phyloP scores from a whole-genome alignment of 129 eudicot species.

The Solidago caesia region DNA sequence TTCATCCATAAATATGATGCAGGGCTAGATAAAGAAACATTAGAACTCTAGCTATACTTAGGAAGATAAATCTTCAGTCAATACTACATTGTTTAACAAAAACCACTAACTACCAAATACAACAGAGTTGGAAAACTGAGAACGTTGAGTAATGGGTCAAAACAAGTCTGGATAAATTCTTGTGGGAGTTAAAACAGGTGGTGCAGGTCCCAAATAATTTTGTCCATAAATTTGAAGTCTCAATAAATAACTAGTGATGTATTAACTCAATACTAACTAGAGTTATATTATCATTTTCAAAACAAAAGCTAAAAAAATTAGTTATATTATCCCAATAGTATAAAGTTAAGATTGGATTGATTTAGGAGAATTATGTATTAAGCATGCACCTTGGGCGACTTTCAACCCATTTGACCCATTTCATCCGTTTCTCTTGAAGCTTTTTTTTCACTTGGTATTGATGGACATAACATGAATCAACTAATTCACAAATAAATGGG shows the following conservation, averaged over 20 bases:
- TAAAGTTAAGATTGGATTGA: no score
- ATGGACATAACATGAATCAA: neutral
- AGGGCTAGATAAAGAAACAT: constrained; percentile 51
- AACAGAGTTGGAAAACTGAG: neutral
- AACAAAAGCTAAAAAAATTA: no score
- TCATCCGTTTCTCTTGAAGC: no score
- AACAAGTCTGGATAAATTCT: neutral
- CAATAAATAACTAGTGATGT: neutral
- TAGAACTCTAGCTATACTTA: neutral
- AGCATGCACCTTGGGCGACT: neutral
- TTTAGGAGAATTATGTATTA: no score
- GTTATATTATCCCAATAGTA: no score
- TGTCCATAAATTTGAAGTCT: neutral
- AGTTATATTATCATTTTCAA: no score
- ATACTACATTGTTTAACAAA: neutral
- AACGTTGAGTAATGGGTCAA: neutral
- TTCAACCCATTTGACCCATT: neutral
- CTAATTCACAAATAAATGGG: neutral
- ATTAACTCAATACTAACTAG: no score
- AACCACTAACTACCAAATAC: neutral
- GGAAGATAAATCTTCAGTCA: neutral
- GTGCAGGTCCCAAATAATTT: neutral
- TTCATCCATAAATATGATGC: constrained; percentile 95
- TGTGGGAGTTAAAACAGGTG: no score
- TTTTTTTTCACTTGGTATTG: neutral